These are phyloP conservation scores for Mucor indicus DNA, from an alignment of 371 early-diverging fungal species.

Conservation along the genomic window DNA sequence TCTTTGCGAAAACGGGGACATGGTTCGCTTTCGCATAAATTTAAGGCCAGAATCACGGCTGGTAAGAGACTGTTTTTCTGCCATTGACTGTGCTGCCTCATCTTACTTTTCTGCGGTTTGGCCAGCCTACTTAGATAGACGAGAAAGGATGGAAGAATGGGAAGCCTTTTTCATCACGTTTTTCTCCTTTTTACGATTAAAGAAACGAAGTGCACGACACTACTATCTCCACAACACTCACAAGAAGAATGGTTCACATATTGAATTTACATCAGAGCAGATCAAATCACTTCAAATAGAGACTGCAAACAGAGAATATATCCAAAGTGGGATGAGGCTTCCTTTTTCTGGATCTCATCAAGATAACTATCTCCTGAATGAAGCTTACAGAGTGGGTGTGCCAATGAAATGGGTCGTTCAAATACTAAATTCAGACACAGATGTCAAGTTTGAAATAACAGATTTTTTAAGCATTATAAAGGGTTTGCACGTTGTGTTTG, in stretches of 20 bases:
- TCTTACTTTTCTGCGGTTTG: conserved; percentile 12
- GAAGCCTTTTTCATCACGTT: conserved; percentile 47
- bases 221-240: too few relatives aligned
- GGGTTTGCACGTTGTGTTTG: conserved; percentile 61
- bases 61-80: conserved; percentile 44
- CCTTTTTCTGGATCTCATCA: too few relatives aligned
- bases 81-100: conserved; percentile 47
- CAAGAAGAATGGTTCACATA: too few relatives aligned
- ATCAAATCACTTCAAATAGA: too few relatives aligned
- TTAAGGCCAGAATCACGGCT: conserved; percentile 35
- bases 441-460: background rate
- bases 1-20: conserved; percentile 17
- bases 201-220: conserved; percentile 3
- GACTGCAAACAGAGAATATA: too few relatives aligned
- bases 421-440: conserved; percentile 10
- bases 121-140: background rate
- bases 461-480: conserved; percentile 25
- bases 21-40: conserved; percentile 35
- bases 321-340: too few relatives aligned
- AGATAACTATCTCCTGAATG: too few relatives aligned
- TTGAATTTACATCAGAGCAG: too few relatives aligned
- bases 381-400: conserved; percentile 9
- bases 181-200: conserved; percentile 45
- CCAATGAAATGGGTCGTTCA: conserved; percentile 17
- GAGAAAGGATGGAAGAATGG: too few relatives aligned